These are phyloP conservation scores for Dryadomyces sulphureus DNA, from an alignment of 2,329 filamentous ascomycete species.

Conservation along the genomic window DNA sequence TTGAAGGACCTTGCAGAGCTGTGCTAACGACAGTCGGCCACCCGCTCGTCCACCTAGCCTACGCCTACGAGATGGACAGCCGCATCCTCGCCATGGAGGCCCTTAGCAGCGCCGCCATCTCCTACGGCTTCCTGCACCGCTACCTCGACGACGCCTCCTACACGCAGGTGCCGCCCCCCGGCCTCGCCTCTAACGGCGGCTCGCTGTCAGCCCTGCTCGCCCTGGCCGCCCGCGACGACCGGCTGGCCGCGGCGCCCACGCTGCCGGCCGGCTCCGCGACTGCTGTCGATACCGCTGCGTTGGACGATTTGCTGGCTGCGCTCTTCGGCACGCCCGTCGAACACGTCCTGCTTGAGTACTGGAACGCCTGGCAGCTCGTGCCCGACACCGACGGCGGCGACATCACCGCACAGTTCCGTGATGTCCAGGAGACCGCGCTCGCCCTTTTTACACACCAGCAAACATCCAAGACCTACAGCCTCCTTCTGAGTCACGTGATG, in stretches of 20 bases:
- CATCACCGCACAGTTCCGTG: constrained; percentile 58
- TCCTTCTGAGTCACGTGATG: constrained; percentile 68
- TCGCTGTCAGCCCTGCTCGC: constrained; percentile 57
- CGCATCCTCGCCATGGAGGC: constrained; percentile 83
- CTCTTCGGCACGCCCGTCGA: constrained; percentile 41
- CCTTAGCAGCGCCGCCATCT: constrained; percentile 48
- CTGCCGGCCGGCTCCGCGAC: constrained; percentile 23
- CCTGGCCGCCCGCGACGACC: constrained; percentile 52
- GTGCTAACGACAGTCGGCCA: constrained; percentile 42
- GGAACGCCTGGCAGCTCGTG: constrained; percentile 64
- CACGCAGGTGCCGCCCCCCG: constrained; percentile 46
- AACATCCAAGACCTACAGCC: constrained; percentile 53
- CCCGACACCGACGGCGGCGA: constrained; percentile 31
- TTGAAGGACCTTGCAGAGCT: no score
- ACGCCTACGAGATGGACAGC: constrained; percentile 77
- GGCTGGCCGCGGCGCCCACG: constrained; percentile 34
- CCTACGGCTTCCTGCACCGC: constrained; percentile 46
- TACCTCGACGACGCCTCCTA: constrained; percentile 62
- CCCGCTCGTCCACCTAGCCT: constrained; percentile 88
- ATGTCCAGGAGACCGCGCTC: constrained; percentile 49
- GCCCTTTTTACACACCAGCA: constrained; percentile 49
- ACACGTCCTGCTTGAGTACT: constrained; percentile 64
- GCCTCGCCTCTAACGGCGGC: constrained; percentile 22
- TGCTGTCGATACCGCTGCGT: constrained; percentile 45
- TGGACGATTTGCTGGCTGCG: constrained; percentile 31